Percentiles rank a stretch among this genome's conserved stretches.
Conservation (phyloP, 2,329 filamentous ascomycete species). For the Coniella vitis region DNA sequence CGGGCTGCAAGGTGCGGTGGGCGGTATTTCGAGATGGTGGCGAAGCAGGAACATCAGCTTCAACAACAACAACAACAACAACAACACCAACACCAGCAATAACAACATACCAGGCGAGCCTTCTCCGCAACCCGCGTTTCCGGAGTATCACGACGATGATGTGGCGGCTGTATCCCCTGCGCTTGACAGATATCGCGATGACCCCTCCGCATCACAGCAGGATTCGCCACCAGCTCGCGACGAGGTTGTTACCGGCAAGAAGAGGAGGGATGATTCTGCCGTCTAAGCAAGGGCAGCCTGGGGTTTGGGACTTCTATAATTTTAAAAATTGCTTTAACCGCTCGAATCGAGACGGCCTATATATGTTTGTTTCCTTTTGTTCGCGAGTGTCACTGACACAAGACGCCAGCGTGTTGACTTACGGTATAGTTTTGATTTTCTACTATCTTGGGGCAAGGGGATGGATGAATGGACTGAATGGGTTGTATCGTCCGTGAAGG, state of each 20-base stretch:
- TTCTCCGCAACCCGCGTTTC: constrained; percentile 1
- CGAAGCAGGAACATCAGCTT: constrained; percentile 2
- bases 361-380: no score
- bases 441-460: no score
- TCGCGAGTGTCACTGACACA: no score
- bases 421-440: no score
- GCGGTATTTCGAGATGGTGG: constrained; percentile 53
- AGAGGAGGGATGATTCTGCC: constrained; percentile 13
- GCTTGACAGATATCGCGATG: constrained; percentile 1
- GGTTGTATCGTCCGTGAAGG: no score
- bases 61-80: no score
- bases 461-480: no score
- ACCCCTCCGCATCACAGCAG: constrained; percentile 1
- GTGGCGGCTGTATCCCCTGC: constrained; percentile 3
- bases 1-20: constrained; percentile 42
- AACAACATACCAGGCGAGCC: constrained; percentile 6
- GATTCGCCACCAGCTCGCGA: background rate
- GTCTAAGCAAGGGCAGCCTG: no score
- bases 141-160: constrained; percentile 17
- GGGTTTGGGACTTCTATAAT: no score
- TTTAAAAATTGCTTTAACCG: no score
- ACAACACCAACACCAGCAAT: background rate
- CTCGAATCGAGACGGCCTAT: no score
- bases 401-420: no score
- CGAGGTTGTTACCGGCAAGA: constrained; percentile 7